A percentile compares a stretch with the other conserved stretches of the same genome.
These are phyloP conservation scores for Saraca asoca DNA, from an alignment of 331 rosid genomes.

Conservation along the genomic window DNA sequence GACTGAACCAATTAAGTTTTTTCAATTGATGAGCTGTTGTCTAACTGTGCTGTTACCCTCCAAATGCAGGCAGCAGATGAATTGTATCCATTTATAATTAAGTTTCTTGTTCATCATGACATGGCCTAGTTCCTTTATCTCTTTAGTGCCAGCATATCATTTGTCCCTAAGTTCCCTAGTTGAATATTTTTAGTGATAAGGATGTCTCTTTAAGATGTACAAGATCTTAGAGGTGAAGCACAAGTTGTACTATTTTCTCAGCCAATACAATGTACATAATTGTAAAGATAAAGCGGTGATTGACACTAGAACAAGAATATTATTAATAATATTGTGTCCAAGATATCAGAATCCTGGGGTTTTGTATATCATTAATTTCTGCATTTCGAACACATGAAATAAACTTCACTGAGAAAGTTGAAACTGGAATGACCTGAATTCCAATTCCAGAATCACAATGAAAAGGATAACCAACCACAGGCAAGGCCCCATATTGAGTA, in stretches of 20 bases:
- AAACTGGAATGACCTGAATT: too few species aligned
- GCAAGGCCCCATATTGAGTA: too few species aligned
- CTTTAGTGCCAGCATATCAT: constrained; percentile 1
- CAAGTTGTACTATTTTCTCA: background rate
- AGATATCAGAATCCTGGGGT: too few species aligned
- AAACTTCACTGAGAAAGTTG: too few species aligned
- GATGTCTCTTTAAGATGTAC: background rate
- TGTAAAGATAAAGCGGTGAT: too few species aligned
- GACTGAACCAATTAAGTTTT: constrained; percentile 1
- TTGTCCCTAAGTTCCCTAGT: background rate
- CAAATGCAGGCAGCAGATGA: constrained; percentile 70
- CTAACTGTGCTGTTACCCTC: background rate
- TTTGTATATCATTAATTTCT: too few species aligned
- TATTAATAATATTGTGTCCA: too few species aligned
- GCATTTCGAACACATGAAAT: background rate
- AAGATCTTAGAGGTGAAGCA: background rate
- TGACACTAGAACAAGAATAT: too few species aligned
- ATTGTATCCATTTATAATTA: constrained; percentile 65
- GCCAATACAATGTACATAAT: background rate
- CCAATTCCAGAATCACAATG: too few species aligned
- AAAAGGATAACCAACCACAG: too few species aligned
- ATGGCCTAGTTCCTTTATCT: constrained; percentile 32
- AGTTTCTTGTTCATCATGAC: constrained; percentile 73
- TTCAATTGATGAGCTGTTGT: background rate
- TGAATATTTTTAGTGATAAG: too few species aligned